Evolutionary conservation across 345 rosid species (phyloP), one percentile per base, ranked within the genome.

Genomic region (Stellera chamaejasme): DNA sequence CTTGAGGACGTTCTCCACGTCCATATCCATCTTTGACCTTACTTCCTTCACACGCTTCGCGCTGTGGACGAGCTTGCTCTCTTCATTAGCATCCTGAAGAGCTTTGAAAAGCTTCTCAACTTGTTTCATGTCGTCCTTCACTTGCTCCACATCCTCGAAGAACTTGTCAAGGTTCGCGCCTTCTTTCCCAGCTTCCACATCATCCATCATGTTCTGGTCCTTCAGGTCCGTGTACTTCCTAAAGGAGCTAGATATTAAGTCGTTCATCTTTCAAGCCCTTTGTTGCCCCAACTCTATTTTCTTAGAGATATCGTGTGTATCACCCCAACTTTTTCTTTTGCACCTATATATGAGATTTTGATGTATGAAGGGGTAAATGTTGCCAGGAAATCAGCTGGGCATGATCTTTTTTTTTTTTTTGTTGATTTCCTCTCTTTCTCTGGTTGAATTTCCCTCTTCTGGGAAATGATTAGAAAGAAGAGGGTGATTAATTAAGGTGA

Each of bases 31-130:
- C 23, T 76, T 61, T 2, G 81, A 58, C 13, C 88, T 79, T 0
- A 88, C 67, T 16, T 72, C 74, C 53, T 88, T 85, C 75, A 85
- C 73, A 16, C 75, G 74, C 45, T 79, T 85, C 13, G 90, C 90
- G 27, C 76, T 72, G 50, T 85, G 90, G 3, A 70, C 78, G 42
- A 53, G 72, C 51, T 83, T 83, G 79, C 85, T 67, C 52, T 91
- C 95, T 60, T 83, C 90, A 48, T 85, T 85, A 2, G 92, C 82
- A 19, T 85, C 93, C n/a, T 80, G 90, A 16, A 85, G 72, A 26
- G 54, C 78, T 73, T 69, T 83, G 78, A 76, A 73, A 56, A 88
- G 69, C 53, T 55, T 69, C 67, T 91, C 90, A 6, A 84, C 65
- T 3, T 48, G 56, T 65, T 63, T 66, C 81, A 85, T 85, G 58